Conservation (phyloP, 2,329 filamentous ascomycete genomes). For the Exutisphaerella laricina region DNA sequence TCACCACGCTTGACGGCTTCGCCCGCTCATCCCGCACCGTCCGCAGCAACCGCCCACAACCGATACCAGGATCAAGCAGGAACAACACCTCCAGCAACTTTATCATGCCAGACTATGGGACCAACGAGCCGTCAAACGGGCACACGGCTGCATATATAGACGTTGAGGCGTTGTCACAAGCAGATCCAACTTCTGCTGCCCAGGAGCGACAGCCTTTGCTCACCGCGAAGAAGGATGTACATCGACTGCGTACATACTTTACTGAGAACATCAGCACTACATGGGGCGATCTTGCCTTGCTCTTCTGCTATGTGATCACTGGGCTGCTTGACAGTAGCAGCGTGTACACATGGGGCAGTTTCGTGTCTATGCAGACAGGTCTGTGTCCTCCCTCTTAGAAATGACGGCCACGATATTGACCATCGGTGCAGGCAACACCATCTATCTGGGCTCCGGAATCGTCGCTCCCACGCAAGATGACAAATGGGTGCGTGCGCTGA, state of each 20-base stretch:
- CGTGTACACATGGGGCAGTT: conserved; percentile 71
- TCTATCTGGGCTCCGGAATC: conserved; percentile 72
- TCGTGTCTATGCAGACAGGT: conserved; percentile 73
- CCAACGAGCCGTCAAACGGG: not conserved
- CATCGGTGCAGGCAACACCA: conserved; percentile 55
- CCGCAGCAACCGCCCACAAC: not conserved
- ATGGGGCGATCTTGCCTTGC: conserved; percentile 62
- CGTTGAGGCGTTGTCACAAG: not conserved
- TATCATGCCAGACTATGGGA: not conserved
- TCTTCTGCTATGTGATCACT: conserved; percentile 70
- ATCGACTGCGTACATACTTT: conserved; percentile 30
- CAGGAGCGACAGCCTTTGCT: not conserved
- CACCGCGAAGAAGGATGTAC: not conserved
- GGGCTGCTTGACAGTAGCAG: conserved; percentile 71
- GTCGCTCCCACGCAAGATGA: conserved; percentile 43
- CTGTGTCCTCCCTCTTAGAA: not conserved
- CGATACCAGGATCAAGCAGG: not conserved
- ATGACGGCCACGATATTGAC: conserved; percentile 6
- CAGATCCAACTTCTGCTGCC: not conserved
- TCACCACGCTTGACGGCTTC: not conserved
- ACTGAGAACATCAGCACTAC: conserved; percentile 52
- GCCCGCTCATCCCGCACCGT: not conserved
- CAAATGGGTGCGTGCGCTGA: conserved; percentile 66
- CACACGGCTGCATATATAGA: not conserved
- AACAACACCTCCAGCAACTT: not conserved